phyloP scores from a whole-genome alignment of 2,329 filamentous ascomycete species.

The Curvularia sp. region DNA sequence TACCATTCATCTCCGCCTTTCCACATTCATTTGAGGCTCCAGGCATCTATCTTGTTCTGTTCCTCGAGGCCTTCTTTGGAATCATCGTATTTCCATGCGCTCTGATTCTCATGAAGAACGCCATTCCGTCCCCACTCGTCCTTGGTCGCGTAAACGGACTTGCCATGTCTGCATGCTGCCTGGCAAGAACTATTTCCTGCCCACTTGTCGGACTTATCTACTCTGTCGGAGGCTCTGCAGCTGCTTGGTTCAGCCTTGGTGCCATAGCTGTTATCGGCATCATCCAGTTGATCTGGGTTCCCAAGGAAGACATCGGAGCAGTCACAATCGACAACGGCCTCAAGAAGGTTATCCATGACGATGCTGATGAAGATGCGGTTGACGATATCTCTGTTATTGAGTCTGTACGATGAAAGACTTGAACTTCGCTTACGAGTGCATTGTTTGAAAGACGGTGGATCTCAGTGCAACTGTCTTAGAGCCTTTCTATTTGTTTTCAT shows the following conservation, averaged over 20 bases:
- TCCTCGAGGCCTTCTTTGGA: slow-evolving; percentile 70
- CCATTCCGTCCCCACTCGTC: slow-evolving; percentile 67
- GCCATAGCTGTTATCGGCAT: slow-evolving; percentile 63
- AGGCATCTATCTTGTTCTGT: slow-evolving; percentile 69
- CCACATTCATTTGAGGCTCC: slow-evolving; percentile 61
- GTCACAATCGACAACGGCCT: slow-evolving; percentile 45
- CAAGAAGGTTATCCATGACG: slow-evolving; percentile 38
- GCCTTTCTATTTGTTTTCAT: neutral
- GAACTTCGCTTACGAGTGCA: neutral
- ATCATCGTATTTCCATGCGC: slow-evolving; percentile 73
- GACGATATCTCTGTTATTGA: slow-evolving; percentile 40
- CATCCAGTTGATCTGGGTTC: slow-evolving; percentile 64
- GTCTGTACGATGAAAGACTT: slow-evolving; percentile 31
- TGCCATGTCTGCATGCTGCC: slow-evolving; percentile 68
- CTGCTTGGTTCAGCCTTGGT: slow-evolving; percentile 67
- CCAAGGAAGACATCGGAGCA: slow-evolving; percentile 53
- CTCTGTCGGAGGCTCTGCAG: slow-evolving; percentile 65
- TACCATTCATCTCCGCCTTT: slow-evolving; percentile 70
- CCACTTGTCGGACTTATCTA: slow-evolving; percentile 73
- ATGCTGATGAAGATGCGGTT: slow-evolving; percentile 35
- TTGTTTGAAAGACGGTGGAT: slow-evolving; percentile 6
- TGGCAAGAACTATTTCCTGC: slow-evolving; percentile 73
- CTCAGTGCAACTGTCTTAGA: slow-evolving; percentile 8
- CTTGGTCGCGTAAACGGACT: slow-evolving; percentile 76
- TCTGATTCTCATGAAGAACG: slow-evolving; percentile 78